phyloP scores from a whole-genome alignment of 441 rosid species.

The Bruguiera hainesii region DNA sequence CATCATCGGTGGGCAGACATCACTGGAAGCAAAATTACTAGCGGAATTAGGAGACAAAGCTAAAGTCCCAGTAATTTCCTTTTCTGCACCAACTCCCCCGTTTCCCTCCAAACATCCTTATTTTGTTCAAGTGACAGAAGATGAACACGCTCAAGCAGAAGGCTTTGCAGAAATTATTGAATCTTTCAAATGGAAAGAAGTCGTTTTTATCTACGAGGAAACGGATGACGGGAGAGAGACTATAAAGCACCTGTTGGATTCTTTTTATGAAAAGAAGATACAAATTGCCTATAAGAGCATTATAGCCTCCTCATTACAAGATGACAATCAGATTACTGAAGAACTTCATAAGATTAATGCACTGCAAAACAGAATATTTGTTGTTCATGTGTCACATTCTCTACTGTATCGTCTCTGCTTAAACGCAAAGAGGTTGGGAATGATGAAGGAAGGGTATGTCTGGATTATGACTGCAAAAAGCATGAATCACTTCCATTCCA shows the following conservation, averaged over 20 bases:
- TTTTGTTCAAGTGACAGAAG: constrained; percentile 31
- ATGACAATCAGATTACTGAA: constrained; percentile 17
- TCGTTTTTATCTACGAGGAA: constrained; percentile 30
- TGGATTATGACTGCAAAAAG: constrained; percentile 41
- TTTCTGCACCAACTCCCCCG: constrained; percentile 19
- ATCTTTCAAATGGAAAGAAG: constrained; percentile 28
- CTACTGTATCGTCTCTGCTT: constrained; percentile 27
- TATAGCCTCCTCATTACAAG: constrained; percentile 19
- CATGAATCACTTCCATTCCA: constrained; percentile 25
- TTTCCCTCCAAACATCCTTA: constrained; percentile 19
- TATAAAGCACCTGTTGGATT: constrained; percentile 11
- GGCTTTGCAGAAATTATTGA: constrained; percentile 27
- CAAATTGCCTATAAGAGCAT: constrained; percentile 16
- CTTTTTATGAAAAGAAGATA: not conserved
- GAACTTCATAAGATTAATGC: constrained; percentile 22
- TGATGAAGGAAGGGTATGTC: constrained; percentile 38
- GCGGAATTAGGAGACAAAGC: constrained; percentile 30
- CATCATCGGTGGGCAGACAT: constrained; percentile 29
- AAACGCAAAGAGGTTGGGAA: constrained; percentile 27
- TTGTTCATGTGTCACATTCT: constrained; percentile 39
- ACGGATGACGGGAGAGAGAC: constrained; percentile 24
- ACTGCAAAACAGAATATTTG: constrained; percentile 22
- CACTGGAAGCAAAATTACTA: constrained; percentile 26
- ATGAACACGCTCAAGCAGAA: constrained; percentile 27
- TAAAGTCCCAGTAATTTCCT: constrained; percentile 34